Conservation (phyloP, 192 early-diverging fungal genomes). For the Coemansia sp. region DNA sequence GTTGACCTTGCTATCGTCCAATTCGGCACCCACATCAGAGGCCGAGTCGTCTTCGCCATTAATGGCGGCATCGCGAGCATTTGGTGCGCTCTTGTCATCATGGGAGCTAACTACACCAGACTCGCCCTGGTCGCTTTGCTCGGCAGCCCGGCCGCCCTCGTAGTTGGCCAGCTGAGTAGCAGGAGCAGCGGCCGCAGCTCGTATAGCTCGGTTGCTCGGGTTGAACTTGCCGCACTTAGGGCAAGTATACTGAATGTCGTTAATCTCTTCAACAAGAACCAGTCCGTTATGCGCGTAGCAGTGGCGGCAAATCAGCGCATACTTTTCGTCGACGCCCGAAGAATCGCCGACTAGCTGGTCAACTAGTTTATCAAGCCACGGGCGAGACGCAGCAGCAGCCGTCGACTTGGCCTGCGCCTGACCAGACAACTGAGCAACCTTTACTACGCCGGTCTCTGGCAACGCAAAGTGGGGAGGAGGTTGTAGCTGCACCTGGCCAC, state of each 20-base stretch:
- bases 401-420: conserved; percentile 3
- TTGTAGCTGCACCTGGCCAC: neutral
- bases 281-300: conserved; percentile 95
- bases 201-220: conserved; percentile 20
- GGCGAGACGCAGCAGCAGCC: conserved; percentile 12
- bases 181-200: conserved; percentile 5
- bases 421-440: conserved; percentile 11
- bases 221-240: conserved; percentile 55
- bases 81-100: neutral
- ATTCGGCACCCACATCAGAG: neutral
- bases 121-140: neutral
- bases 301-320: conserved; percentile 87
- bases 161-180: conserved; percentile 2
- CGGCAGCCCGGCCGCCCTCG: neutral
- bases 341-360: conserved; percentile 88
- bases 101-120: neutral
- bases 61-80: neutral
- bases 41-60: neutral
- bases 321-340: conserved; percentile 83
- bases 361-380: conserved; percentile 90
- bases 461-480: neutral
- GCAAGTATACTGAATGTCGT: conserved; percentile 59
- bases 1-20: neutral
- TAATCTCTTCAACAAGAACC: conserved; percentile 76
- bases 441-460: conserved; percentile 28